Evolutionary conservation across 208 protist species (phyloP), one percentile per base, ranked within the genome.

Genomic region (Lotmaria passim): DNA sequence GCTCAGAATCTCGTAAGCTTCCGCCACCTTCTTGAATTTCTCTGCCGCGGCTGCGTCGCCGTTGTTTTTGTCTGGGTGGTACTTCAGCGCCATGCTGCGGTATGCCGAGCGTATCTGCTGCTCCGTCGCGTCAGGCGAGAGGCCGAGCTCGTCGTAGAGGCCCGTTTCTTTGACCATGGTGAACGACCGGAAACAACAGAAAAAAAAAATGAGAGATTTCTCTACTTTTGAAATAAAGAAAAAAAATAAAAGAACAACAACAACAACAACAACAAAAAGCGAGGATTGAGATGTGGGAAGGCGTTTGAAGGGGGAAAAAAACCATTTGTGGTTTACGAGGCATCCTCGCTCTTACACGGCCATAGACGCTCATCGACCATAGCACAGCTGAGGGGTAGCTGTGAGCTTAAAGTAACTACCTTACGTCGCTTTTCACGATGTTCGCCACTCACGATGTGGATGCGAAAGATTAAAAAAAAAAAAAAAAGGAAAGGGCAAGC

Each of bases 1-100:
- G 38, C 64, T 81, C 4, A 99, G 79, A 3, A 99, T 81, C 47
- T 99, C 96, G 78, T 99, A 99, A 14, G 98, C 98, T 39, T 94
- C 77, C 19, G 82, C 87, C 31, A 99, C 90, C 60, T 86, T 78
- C 58, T 91, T 85, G 53, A 94, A 94, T 62, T 91, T 93, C 48
- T 93, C 81, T 17, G 79, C 78, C 23, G 87, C 77, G 28, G 81
- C 76, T 26, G 74, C 73, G 51, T 94, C 90, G 44, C 73, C 85
- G 76, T 83, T 90, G 59, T 93, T 91, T 74, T 95, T 96, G 73
- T 97, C 93, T 19, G 93, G 93, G 67, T 97, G 93, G 68, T 93
- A 96, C 69, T 96, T 90, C 23, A 96, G 79, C 0, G 91, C 91
- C 36, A 94, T 75, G 65, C 86, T 96, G 44, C 88, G 84, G 78